These are phyloP conservation scores for Xylaria scruposa DNA, from an alignment of 495 filamentous ascomycete species.

Conservation along the genomic window DNA sequence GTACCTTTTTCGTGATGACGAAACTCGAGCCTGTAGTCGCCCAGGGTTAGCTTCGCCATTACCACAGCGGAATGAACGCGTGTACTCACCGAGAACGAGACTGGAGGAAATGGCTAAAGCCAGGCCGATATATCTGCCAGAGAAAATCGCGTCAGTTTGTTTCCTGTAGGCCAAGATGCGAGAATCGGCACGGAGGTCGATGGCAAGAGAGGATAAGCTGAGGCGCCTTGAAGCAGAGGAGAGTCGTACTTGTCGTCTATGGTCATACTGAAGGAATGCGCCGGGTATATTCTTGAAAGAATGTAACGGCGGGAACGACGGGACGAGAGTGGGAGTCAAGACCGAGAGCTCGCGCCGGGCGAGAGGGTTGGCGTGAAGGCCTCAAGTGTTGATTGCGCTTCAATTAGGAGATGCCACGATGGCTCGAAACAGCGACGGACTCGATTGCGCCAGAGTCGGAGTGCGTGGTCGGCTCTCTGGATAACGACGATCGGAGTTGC, in stretches of 20 bases:
- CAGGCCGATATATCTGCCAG: slow-evolving; percentile 83
- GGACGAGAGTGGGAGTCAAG: slow-evolving; percentile 10
- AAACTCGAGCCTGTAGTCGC: slow-evolving; percentile 77
- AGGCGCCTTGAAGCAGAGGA: slow-evolving; percentile 22
- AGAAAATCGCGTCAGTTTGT: slow-evolving; percentile 43
- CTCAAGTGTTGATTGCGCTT: slow-evolving; percentile 36
- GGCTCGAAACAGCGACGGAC: slow-evolving; percentile 32
- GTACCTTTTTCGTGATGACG: slow-evolving; percentile 90
- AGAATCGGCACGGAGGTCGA: slow-evolving; percentile 2
- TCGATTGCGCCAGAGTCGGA: slow-evolving; percentile 35
- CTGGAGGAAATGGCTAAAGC: slow-evolving; percentile 88
- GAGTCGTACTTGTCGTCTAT: slow-evolving; percentile 81
- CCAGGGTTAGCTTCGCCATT: slow-evolving; percentile 35
- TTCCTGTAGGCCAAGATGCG: neutral
- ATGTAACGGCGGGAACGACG: slow-evolving; percentile 30
- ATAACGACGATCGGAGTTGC: slow-evolving; percentile 10
- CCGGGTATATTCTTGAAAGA: slow-evolving; percentile 28
- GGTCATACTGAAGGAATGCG: slow-evolving; percentile 63
- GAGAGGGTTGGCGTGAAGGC: slow-evolving; percentile 38
- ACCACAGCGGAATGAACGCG: slow-evolving; percentile 3
- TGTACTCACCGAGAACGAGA: slow-evolving; percentile 84
- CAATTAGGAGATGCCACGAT: slow-evolving; percentile 40
- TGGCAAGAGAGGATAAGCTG: neutral
- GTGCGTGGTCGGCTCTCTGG: slow-evolving; percentile 29
- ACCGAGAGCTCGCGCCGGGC: slow-evolving; percentile 48